Evolutionary conservation across 2,329 filamentous ascomycete species (phyloP).

Genomic region (Zymoseptoria crescenta): DNA sequence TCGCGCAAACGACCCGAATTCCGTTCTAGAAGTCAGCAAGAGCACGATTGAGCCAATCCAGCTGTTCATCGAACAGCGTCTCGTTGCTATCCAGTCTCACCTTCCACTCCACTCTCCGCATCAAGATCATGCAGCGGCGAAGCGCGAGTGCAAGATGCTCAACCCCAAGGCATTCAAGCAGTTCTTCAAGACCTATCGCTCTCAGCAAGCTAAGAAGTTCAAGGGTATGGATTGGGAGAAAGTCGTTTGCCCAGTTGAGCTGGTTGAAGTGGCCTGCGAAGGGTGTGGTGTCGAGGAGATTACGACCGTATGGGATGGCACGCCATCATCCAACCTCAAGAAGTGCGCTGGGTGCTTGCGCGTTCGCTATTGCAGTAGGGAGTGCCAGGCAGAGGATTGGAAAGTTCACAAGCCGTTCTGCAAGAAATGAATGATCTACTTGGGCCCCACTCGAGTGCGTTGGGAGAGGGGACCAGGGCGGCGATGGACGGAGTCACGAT

Average conservation of each 20-base stretch:
- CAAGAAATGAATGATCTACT: background rate
- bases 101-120: background rate
- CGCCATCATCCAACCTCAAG: background rate
- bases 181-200: conserved; percentile 5
- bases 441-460: background rate
- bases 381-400: conserved; percentile 8
- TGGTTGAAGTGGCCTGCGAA: conserved; percentile 1
- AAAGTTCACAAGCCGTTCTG: conserved; percentile 9
- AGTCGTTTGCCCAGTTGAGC: conserved; percentile 1
- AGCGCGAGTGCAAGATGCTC: conserved; percentile 2
- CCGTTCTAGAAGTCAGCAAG: background rate
- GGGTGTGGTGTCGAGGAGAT: background rate
- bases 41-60: conserved; percentile 4
- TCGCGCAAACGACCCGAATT: background rate
- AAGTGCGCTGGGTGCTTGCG: conserved; percentile 5
- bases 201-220: conserved; percentile 1
- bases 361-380: conserved; percentile 5
- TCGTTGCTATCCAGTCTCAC: conserved; percentile 1
- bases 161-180: conserved; percentile 4
- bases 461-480: background rate
- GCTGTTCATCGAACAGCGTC: conserved; percentile 1
- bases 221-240: conserved; percentile 2
- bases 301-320: background rate
- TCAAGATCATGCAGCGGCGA: background rate
- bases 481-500: background rate